Base-by-base conservation (phyloP, 345 rosid species). In the Euphorbia pulcherrima region DNA sequence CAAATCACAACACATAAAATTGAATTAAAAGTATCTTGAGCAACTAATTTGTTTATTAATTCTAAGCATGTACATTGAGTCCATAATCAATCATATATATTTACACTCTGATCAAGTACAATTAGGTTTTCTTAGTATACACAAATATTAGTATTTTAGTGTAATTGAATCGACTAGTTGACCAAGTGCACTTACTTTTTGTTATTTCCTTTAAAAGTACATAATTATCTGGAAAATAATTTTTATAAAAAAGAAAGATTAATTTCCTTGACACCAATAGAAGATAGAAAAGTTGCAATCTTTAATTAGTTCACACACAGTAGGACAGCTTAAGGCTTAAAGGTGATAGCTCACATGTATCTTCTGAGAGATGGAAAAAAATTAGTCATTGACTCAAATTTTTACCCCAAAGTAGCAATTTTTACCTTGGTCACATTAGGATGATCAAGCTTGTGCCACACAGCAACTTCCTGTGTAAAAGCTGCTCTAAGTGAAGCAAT, bases 371-470 rank as follows among this genome's bases (percentile, higher is more conserved):
- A 28, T 20, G n/a, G n/a, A 44, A 52, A 30, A 37, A 50, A 33
- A 44, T 26, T 28, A 67, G 20, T 23, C 24, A 33, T 59, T 48
- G 9, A 8, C 24, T 16, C 11, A 8, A n/a, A 29, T 35, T 53
- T 63, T 64, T 35, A 35, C 17, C 50, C 13, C 16, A 44, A 44
- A 44, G 5, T 11, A 68, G 11, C 24, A 51, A 64, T n/a, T 14
- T 17, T 60, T 65, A 78, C 81, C 81, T 78, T 78, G 18, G 73
- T 74, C 3, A 78, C 74, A 57, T 78, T 78, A 4, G 81, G 78
- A 74, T 78, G 81, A 33, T 74, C 75, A 62, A 78, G 78, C 52
- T 74, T 74, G 60, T 74, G 75, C 81, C 81, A 78, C 8, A 78
- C 72, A 26, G 67, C 74, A 48, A 74, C 81, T 74, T 78, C 81